Conservation (phyloP, 2,329 filamentous ascomycete species). For the Nemania sp. region DNA sequence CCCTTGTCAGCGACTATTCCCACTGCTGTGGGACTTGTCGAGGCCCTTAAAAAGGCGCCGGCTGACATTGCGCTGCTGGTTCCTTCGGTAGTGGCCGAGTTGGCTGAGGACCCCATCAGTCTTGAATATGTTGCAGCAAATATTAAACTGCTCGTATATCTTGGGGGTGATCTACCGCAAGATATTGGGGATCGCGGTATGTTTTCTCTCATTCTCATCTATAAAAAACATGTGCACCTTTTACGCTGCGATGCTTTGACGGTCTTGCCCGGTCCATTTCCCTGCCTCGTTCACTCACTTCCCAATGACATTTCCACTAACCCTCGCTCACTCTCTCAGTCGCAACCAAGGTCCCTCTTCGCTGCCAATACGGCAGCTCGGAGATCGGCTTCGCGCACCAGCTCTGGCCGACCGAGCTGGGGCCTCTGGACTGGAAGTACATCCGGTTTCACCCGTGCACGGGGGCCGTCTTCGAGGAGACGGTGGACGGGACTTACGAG, state of each 20-base stretch:
- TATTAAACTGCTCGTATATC: slow-evolving; percentile 42
- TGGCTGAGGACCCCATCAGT: slow-evolving; percentile 37
- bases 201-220: no score
- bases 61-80: slow-evolving; percentile 41
- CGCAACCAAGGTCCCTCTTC: slow-evolving; percentile 40
- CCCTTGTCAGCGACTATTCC: slow-evolving; percentile 31
- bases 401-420: slow-evolving; percentile 26
- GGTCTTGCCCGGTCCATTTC: no score
- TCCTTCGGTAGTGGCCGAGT: slow-evolving; percentile 43
- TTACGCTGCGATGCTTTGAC: no score
- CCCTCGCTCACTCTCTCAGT: no score
- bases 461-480: slow-evolving; percentile 36
- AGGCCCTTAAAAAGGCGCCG: slow-evolving; percentile 38
- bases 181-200: slow-evolving; percentile 42
- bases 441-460: slow-evolving; percentile 39
- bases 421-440: slow-evolving; percentile 40
- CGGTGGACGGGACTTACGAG: slow-evolving; percentile 31
- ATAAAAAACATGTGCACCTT: no score
- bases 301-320: no score
- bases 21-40: slow-evolving; percentile 37
- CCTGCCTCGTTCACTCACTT: no score
- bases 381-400: slow-evolving; percentile 38
- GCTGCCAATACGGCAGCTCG: slow-evolving; percentile 42
- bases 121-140: slow-evolving; percentile 38
- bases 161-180: slow-evolving; percentile 45